phyloP scores from a whole-genome alignment of 805 yeast species.

The Schwanniomyces yamadae region DNA sequence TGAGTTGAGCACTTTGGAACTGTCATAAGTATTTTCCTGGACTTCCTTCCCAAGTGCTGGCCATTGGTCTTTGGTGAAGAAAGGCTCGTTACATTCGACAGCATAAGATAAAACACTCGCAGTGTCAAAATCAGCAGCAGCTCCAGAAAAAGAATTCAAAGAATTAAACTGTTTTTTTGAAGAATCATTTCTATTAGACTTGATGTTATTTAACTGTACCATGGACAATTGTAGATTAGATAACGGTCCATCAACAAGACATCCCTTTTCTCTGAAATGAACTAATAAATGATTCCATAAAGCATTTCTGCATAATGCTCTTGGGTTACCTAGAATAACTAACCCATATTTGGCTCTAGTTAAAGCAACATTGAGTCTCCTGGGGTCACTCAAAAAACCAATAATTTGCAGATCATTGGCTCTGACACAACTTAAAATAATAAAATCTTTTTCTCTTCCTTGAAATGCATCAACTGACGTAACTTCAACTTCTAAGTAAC shows the following conservation, averaged over 20 bases:
- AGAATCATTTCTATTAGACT: constrained; percentile 18
- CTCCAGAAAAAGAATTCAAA: constrained; percentile 9
- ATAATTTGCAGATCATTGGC: constrained; percentile 40
- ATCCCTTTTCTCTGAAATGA: constrained; percentile 80
- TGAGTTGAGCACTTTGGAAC: constrained; percentile 19
- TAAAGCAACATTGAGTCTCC: constrained; percentile 44
- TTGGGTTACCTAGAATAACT: constrained; percentile 76
- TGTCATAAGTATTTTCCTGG: constrained; percentile 10
- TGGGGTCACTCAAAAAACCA: constrained; percentile 45
- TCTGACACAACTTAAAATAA: constrained; percentile 44
- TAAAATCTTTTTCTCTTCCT: constrained; percentile 45
- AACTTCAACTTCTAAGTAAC: constrained; percentile 75
- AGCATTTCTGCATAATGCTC: constrained; percentile 64
- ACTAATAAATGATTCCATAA: constrained; percentile 77
- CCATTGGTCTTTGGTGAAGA: constrained; percentile 19
- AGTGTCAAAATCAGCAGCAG: constrained; percentile 23
- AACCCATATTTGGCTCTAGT: constrained; percentile 45
- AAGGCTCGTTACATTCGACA: constrained; percentile 6
- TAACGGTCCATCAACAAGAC: constrained; percentile 86
- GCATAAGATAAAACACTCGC: constrained; percentile 27
- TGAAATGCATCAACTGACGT: constrained; percentile 52
- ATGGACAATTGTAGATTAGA: constrained; percentile 74
- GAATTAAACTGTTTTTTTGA: constrained; percentile 9
- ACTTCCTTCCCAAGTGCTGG: constrained; percentile 22
- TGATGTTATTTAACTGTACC: constrained; percentile 45